phyloP scores from a whole-genome alignment of 2,329 filamentous ascomycete genomes.

The Aureobasidium uvarum region DNA sequence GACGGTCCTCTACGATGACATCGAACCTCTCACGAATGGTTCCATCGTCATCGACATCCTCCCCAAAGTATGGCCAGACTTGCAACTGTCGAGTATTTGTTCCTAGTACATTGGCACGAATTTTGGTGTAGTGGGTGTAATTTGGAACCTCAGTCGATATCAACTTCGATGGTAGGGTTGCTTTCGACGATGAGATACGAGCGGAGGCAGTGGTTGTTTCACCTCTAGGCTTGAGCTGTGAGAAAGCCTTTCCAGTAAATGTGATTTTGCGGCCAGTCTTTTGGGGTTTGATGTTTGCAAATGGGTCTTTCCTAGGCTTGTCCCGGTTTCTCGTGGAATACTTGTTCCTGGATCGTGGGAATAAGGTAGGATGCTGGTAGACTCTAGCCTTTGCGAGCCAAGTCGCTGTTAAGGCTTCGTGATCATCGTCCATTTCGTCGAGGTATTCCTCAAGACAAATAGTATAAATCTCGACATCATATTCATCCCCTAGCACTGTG shows the following conservation, averaged over 20 bases:
- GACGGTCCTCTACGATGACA: constrained; percentile 36
- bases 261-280: background rate
- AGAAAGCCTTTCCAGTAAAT: background rate
- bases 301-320: background rate
- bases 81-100: constrained; percentile 44
- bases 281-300: background rate
- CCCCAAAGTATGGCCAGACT: constrained; percentile 44
- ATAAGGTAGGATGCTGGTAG: background rate
- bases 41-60: constrained; percentile 35
- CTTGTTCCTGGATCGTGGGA: background rate
- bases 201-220: background rate
- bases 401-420: constrained; percentile 27
- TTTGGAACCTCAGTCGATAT: constrained; percentile 35
- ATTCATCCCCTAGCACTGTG: background rate
- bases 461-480: background rate
- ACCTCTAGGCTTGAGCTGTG: background rate
- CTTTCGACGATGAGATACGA: background rate
- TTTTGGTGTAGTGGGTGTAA: constrained; percentile 45
- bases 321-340: background rate
- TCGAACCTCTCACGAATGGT: constrained; percentile 36
- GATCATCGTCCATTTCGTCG: constrained; percentile 29
- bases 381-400: constrained; percentile 27
- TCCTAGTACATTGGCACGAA: constrained; percentile 45
- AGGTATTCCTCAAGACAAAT: background rate
- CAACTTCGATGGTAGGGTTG: too few relatives aligned